These are phyloP conservation scores for Lippia alba DNA, from an alignment of 305 asterid genomes.

Conservation along the genomic window DNA sequence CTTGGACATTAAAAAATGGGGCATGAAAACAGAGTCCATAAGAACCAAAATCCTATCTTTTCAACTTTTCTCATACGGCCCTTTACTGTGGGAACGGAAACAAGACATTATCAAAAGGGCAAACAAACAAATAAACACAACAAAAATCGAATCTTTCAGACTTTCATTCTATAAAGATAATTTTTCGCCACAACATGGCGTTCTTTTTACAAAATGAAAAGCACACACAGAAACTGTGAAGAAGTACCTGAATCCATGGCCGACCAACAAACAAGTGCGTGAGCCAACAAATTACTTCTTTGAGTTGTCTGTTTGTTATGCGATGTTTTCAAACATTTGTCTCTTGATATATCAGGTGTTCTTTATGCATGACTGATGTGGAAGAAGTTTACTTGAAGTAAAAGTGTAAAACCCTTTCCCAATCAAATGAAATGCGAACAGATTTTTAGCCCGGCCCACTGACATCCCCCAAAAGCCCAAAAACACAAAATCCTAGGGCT, in stretches of 20 bases:
- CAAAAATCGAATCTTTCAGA: not conserved
- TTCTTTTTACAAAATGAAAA: not conserved
- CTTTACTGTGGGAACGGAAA: not conserved
- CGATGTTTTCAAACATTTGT: not conserved
- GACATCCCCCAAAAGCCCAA: conserved; percentile 27
- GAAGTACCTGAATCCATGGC: conserved; percentile 36
- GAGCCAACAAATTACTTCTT: not conserved
- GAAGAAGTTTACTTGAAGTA: too few species aligned
- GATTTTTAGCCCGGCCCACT: not conserved
- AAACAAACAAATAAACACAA: not conserved
- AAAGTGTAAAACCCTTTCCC: too few species aligned
- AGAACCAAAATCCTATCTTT: not conserved
- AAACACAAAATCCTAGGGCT: conserved; percentile 39
- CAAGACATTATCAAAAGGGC: not conserved
- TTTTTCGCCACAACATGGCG: not conserved
- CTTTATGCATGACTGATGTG: too few species aligned
- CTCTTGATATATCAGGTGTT: not conserved
- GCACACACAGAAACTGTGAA: not conserved
- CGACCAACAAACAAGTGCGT: not conserved
- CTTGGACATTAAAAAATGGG: not conserved
- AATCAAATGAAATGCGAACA: not conserved
- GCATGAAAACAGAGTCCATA: not conserved
- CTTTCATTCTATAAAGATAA: not conserved
- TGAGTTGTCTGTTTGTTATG: too few species aligned
- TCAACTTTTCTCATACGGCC: not conserved